These are phyloP conservation scores for Sporothrix globosa DNA, from an alignment of 2,329 filamentous ascomycete genomes.

Conservation along the genomic window DNA sequence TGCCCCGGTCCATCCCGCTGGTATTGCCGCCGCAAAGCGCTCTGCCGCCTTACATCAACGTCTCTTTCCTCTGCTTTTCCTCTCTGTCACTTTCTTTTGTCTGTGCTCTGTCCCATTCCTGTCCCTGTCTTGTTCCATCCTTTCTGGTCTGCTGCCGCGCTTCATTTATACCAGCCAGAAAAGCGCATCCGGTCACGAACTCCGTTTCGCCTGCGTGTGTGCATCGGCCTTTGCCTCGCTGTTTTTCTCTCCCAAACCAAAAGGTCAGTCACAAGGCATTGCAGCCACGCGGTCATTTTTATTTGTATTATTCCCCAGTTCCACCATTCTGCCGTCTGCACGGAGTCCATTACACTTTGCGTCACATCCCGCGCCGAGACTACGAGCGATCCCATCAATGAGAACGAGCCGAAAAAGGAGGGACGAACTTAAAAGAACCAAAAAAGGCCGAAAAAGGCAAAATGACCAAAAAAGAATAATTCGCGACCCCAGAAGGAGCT, in stretches of 20 bases:
- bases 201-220: not conserved
- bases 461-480: constrained; percentile 6
- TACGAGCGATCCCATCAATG: constrained; percentile 17
- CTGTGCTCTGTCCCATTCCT: not conserved
- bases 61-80: not conserved
- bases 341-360: constrained; percentile 1
- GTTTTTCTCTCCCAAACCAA: constrained; percentile 26
- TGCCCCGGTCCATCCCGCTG: constrained; percentile 29
- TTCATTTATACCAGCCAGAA: not conserved
- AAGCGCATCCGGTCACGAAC: constrained; percentile 14
- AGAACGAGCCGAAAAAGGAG: constrained; percentile 11
- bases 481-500: not conserved
- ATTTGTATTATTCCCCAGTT: constrained; percentile 2
- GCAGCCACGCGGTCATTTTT: constrained; percentile 3
- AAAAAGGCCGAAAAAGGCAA: not conserved
- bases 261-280: constrained; percentile 29
- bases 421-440: not conserved
- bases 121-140: not conserved
- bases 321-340: constrained; percentile 2
- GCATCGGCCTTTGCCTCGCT: constrained; percentile 24
- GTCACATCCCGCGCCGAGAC: constrained; percentile 22
- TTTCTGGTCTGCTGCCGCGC: constrained; percentile 4
- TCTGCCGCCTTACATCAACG: constrained; percentile 16
- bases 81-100: not conserved
- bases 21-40: constrained; percentile 31